These are phyloP conservation scores for Inonotus obliquus DNA, from an alignment of 1,284 basidiomycete genomes.

Conservation along the genomic window DNA sequence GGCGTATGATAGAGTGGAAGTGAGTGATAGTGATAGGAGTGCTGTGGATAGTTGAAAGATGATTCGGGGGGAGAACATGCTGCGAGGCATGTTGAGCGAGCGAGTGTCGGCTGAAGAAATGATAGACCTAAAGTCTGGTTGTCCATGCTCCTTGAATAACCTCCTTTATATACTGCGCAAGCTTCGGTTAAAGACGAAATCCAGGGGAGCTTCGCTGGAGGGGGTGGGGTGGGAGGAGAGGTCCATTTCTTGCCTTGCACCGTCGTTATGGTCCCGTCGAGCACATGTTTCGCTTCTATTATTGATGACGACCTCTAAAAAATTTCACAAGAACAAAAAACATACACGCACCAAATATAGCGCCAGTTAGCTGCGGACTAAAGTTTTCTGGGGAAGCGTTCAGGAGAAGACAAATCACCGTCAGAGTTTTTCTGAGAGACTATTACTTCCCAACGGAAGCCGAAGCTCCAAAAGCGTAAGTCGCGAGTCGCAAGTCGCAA, in stretches of 20 bases:
- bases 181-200: not conserved
- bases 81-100: not conserved
- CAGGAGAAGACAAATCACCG: too few species aligned
- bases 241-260: not conserved
- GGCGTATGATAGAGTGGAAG: constrained; percentile 1
- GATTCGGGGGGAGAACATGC: constrained; percentile 1
- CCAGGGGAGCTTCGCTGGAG: too few species aligned
- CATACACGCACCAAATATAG: not conserved
- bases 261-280: not conserved
- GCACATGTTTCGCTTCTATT: not conserved
- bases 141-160: not conserved
- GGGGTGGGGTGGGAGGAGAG: not conserved
- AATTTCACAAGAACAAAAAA: not conserved
- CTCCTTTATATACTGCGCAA: not conserved
- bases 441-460: too few species aligned
- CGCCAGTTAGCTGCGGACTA: not conserved
- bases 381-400: too few species aligned
- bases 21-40: not conserved
- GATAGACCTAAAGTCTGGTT: not conserved
- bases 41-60: not conserved
- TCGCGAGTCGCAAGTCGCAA: not conserved
- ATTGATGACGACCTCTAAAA: not conserved
- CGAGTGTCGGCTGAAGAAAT: not conserved
- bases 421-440: too few species aligned
- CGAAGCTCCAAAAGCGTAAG: too few species aligned